Conservation (phyloP, 2,329 filamentous ascomycete genomes). For the Berkeleyomyces rouxiae region DNA sequence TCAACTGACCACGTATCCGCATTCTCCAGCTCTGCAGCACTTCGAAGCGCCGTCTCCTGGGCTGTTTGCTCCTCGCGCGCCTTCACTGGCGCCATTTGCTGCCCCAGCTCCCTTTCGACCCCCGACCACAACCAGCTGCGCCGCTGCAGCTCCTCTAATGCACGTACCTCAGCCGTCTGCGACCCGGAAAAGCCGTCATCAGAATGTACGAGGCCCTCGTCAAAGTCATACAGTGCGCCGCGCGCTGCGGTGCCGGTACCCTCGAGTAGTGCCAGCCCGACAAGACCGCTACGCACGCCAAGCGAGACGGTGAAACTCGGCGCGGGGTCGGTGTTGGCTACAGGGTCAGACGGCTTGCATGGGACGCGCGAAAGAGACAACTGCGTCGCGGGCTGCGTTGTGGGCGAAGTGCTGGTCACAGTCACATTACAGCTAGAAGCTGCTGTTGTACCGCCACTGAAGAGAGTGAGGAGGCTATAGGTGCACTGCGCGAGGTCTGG, state of each 20-base stretch:
- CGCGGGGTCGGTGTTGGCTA: not conserved
- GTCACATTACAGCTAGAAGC: not conserved
- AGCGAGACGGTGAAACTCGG: not conserved
- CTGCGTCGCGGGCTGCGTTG: not conserved
- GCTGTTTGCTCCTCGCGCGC: not conserved
- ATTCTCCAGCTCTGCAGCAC: conserved; percentile 1
- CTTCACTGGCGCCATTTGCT: too few species aligned
- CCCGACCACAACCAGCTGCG: not conserved
- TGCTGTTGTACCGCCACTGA: not conserved
- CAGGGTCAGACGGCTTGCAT: not conserved
- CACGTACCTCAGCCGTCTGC: not conserved
- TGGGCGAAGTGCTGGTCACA: not conserved
- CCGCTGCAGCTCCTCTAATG: not conserved
- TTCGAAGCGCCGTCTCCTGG: not conserved
- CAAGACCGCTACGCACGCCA: not conserved
- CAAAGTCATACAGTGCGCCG: not conserved
- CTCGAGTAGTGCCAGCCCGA: not conserved
- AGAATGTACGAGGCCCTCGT: not conserved
- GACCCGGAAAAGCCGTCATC: not conserved
- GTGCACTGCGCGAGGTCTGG: not conserved
- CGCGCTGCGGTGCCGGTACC: not conserved
- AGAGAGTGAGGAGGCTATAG: not conserved
- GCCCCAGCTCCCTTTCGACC: not conserved
- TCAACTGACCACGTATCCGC: conserved; percentile 12
- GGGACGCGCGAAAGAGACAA: not conserved